Conservation (phyloP, 2,329 filamentous ascomycete genomes). For the Corinectria fuckeliana region DNA sequence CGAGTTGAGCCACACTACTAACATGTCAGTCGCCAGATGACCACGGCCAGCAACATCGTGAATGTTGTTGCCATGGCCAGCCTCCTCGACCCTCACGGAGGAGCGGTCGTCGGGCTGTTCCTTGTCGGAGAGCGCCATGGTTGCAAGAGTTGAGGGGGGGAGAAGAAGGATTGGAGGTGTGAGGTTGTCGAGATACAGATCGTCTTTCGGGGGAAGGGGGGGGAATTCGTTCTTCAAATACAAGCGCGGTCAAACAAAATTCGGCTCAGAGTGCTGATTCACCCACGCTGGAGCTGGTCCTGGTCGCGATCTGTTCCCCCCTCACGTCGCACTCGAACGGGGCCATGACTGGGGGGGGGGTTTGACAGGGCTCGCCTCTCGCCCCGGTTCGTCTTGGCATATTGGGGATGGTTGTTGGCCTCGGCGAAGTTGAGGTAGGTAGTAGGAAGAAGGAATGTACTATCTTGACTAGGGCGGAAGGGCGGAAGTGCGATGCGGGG, state of each 20-base stretch:
- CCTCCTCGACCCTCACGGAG: conserved; percentile 30
- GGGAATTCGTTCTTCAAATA: conserved; percentile 28
- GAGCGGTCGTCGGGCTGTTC: conserved; percentile 31
- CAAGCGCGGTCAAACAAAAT: conserved; percentile 12
- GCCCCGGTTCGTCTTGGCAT: background rate
- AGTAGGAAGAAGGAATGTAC: too few relatives aligned
- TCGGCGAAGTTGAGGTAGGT: too few relatives aligned
- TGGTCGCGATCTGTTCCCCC: conserved; percentile 21
- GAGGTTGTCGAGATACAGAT: conserved; percentile 20
- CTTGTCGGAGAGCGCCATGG: conserved; percentile 31
- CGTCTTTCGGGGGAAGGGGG: too few relatives aligned
- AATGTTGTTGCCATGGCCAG: conserved; percentile 14
- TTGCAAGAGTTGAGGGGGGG: conserved; percentile 3
- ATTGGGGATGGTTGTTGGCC: background rate
- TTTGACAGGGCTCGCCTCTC: background rate
- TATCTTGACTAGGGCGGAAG: too few relatives aligned
- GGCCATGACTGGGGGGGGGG: background rate
- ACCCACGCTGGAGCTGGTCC: conserved; percentile 14
- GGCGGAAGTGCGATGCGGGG: background rate
- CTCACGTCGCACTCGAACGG: conserved; percentile 23
- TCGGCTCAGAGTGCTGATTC: conserved; percentile 33
- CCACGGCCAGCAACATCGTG: conserved; percentile 33
- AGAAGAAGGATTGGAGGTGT: background rate
- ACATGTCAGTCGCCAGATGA: conserved; percentile 34
- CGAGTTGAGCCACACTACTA: conserved; percentile 8